Evolutionary conservation across 148 eudicot species (phyloP).

Genomic region (Amaranthus hypochondriacus): DNA sequence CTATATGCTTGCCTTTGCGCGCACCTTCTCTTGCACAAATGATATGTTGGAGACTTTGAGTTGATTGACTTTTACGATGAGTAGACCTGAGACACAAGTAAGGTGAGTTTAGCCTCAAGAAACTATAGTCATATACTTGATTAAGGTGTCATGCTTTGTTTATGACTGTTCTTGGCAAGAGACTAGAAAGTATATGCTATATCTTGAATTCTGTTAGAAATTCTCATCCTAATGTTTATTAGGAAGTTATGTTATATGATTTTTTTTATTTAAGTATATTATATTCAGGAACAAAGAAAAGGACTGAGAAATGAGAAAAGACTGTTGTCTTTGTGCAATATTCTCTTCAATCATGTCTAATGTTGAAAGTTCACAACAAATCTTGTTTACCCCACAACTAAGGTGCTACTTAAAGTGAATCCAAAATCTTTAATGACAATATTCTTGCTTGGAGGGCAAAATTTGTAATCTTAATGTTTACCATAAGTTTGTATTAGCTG

Average conservation of each 20-base stretch:
- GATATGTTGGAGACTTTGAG: too few relatives aligned
- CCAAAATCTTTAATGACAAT: conserved; percentile 6
- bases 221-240: not conserved
- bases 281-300: conserved; percentile 11
- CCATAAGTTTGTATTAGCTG: conserved; percentile 11
- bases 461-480: conserved; percentile 11
- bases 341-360: conserved; percentile 14
- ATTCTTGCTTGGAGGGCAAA: conserved; percentile 2
- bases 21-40: too few relatives aligned
- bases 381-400: conserved; percentile 23
- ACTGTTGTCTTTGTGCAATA: not conserved
- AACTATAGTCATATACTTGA: too few relatives aligned
- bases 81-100: too few relatives aligned
- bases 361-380: conserved; percentile 18
- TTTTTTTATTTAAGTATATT: not conserved
- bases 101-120: too few relatives aligned
- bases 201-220: not conserved
- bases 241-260: not conserved
- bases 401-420: conserved; percentile 11
- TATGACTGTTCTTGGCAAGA: too few relatives aligned
- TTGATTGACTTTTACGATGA: too few relatives aligned
- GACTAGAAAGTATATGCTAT: too few relatives aligned
- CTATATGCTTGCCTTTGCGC: too few relatives aligned
- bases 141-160: too few relatives aligned
- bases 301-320: not conserved